These are phyloP conservation scores for Lasiosphaeris hirsuta DNA, from an alignment of 495 filamentous ascomycete species.

Conservation along the genomic window DNA sequence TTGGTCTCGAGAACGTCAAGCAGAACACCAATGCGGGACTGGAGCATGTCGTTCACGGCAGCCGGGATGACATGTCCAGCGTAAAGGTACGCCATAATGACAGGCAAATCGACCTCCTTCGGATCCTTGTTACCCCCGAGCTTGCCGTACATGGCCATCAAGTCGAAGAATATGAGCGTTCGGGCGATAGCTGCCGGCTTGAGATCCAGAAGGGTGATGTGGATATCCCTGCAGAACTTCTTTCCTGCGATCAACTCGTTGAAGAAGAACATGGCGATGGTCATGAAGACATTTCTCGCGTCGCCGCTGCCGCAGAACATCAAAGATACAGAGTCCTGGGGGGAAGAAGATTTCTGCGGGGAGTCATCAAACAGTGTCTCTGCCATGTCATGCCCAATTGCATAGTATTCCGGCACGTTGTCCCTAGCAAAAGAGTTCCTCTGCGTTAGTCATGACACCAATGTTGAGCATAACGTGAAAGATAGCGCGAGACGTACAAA, in stretches of 20 bases:
- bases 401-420: constrained; percentile 22
- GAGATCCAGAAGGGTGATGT: constrained; percentile 31
- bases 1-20: constrained; percentile 7
- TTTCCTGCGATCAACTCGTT: constrained; percentile 7
- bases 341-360: constrained; percentile 9
- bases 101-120: constrained; percentile 5
- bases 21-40: constrained; percentile 19
- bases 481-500: constrained; percentile 25
- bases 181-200: constrained; percentile 32
- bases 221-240: constrained; percentile 22
- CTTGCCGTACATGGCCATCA: constrained; percentile 15
- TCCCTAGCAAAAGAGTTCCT: constrained; percentile 9
- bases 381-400: constrained; percentile 26
- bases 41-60: constrained; percentile 25
- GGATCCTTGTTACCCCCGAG: not conserved
- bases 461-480: constrained; percentile 27
- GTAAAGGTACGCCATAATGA: constrained; percentile 30
- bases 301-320: constrained; percentile 36
- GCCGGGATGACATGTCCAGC: constrained; percentile 25
- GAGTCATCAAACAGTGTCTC: constrained; percentile 23
- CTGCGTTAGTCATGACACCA: not conserved
- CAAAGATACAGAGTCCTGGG: constrained; percentile 23
- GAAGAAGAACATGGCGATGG: constrained; percentile 8
- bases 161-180: constrained; percentile 24
- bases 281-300: constrained; percentile 33